phyloP scores from a whole-genome alignment of 140 eudicot species.

The Bidens hawaiensis region DNA sequence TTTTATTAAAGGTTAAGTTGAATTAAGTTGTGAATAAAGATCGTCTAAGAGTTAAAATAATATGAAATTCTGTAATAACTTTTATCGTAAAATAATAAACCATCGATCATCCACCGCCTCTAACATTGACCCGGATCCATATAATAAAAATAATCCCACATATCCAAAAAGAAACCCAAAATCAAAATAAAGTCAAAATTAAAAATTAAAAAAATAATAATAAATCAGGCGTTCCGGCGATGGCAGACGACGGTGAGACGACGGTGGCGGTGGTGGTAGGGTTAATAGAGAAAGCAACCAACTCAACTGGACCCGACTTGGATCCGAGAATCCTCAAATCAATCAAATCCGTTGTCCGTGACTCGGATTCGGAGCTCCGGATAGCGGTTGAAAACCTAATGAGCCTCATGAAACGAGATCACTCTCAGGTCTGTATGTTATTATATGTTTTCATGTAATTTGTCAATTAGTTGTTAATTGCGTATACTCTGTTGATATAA shows the following conservation, averaged over 20 bases:
- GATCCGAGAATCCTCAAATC: slow-evolving; percentile 89
- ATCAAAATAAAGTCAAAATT: slow-evolving; percentile 9
- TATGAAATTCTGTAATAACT: neutral
- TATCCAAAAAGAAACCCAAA: slow-evolving; percentile 3
- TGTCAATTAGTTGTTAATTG: too few species aligned
- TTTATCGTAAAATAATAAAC: neutral
- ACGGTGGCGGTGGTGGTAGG: slow-evolving; percentile 56
- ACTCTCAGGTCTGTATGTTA: slow-evolving; percentile 75
- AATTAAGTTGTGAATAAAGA: too few species aligned
- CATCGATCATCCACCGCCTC: slow-evolving; percentile 35
- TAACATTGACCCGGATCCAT: slow-evolving; percentile 20
- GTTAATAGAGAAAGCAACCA: slow-evolving; percentile 74
- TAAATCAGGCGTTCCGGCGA: too few species aligned
- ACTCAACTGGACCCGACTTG: slow-evolving; percentile 65
- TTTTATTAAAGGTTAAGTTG: too few species aligned
- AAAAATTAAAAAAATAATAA: too few species aligned
- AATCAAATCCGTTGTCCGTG: slow-evolving; percentile 76
- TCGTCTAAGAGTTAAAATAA: too few species aligned
- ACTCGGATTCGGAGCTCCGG: slow-evolving; percentile 85
- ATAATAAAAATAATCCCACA: slow-evolving; percentile 10
- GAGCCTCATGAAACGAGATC: slow-evolving; percentile 77
- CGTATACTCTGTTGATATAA: too few species aligned
- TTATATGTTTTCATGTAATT: too few species aligned
- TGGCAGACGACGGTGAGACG: slow-evolving; percentile 32
- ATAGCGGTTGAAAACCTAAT: slow-evolving; percentile 73